Percentiles rank a stretch among this genome's conserved stretches.
These are phyloP conservation scores for Podospora pseudoanserina DNA, from an alignment of 495 filamentous ascomycete species.

Conservation along the genomic window DNA sequence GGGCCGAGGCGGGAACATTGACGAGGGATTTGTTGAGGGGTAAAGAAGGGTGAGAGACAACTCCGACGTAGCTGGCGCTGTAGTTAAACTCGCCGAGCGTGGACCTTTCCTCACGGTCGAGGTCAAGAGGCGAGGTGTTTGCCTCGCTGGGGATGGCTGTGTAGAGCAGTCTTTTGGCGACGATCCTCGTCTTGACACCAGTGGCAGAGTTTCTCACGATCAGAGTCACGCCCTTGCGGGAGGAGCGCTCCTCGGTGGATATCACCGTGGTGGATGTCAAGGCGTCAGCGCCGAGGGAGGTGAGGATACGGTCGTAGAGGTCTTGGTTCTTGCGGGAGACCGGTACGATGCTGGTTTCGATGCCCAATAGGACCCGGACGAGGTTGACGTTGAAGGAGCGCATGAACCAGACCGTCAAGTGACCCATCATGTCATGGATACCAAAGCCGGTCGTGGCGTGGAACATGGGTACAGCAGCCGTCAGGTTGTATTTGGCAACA, in stretches of 20 bases:
- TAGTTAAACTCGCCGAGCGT: constrained; percentile 34
- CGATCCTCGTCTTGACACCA: constrained; percentile 25
- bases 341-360: constrained; percentile 27
- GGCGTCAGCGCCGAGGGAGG: constrained; percentile 31
- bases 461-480: constrained; percentile 30
- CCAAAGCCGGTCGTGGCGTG: constrained; percentile 37
- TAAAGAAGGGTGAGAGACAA: constrained; percentile 31
- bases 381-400: constrained; percentile 39
- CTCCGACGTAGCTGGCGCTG: constrained; percentile 34
- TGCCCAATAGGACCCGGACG: constrained; percentile 26
- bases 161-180: constrained; percentile 39
- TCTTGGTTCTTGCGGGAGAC: constrained; percentile 39
- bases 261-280: constrained; percentile 34
- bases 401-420: constrained; percentile 39
- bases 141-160: constrained; percentile 34
- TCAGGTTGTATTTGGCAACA: constrained; percentile 42
- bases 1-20: constrained; percentile 18
- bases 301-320: constrained; percentile 39
- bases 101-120: constrained; percentile 28
- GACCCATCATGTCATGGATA: constrained; percentile 37
- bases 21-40: constrained; percentile 19
- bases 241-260: constrained; percentile 20
- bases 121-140: constrained; percentile 35
- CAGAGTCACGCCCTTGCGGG: constrained; percentile 28
- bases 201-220: constrained; percentile 33